Percentiles rank a stretch among this genome's conserved stretches.
Conservation (phyloP, 768 basidiomycete genomes). For the Leucosporidium scottii region DNA sequence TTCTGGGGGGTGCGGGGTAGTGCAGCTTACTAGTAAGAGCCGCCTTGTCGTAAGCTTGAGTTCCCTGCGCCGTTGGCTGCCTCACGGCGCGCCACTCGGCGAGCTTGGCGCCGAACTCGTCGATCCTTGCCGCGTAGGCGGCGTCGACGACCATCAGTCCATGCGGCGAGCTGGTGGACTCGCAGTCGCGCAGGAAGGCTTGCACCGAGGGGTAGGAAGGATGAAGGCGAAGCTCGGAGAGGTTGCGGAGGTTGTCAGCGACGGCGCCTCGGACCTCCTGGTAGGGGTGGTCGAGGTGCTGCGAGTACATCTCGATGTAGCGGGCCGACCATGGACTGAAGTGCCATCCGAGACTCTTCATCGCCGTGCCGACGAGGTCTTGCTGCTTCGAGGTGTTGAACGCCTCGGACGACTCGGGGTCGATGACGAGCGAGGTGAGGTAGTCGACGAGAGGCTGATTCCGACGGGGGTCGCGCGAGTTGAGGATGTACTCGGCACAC, state of each 20-base stretch:
- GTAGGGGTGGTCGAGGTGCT: slow-evolving; percentile 12
- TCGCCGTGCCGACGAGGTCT: slow-evolving; percentile 29
- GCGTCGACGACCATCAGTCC: slow-evolving; percentile 33
- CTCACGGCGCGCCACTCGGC: slow-evolving; percentile 30
- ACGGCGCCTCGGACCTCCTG: slow-evolving; percentile 42
- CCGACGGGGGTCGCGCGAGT: slow-evolving; percentile 72
- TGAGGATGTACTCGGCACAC: slow-evolving; percentile 71
- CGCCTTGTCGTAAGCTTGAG: slow-evolving; percentile 36
- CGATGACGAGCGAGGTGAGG: slow-evolving; percentile 56
- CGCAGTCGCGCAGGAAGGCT: slow-evolving; percentile 30
- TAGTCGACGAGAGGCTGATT: slow-evolving; percentile 71
- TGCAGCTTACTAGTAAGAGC: slow-evolving; percentile 25
- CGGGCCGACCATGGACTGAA: slow-evolving; percentile 71
- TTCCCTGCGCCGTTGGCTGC: slow-evolving; percentile 33
- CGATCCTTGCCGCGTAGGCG: slow-evolving; percentile 31
- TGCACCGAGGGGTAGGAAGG: slow-evolving; percentile 36
- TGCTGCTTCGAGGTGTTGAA: slow-evolving; percentile 56
- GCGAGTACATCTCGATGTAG: slow-evolving; percentile 48
- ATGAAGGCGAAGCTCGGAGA: slow-evolving; percentile 36
- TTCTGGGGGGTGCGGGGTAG: not conserved
- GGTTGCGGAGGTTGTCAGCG: slow-evolving; percentile 34
- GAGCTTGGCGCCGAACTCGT: slow-evolving; percentile 24
- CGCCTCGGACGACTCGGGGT: slow-evolving; percentile 69
- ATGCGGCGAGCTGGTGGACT: slow-evolving; percentile 1
- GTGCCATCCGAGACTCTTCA: slow-evolving; percentile 64